These are phyloP conservation scores for Aspergillus spinulosporus DNA, from an alignment of 2,329 filamentous ascomycete species.

Conservation along the genomic window DNA sequence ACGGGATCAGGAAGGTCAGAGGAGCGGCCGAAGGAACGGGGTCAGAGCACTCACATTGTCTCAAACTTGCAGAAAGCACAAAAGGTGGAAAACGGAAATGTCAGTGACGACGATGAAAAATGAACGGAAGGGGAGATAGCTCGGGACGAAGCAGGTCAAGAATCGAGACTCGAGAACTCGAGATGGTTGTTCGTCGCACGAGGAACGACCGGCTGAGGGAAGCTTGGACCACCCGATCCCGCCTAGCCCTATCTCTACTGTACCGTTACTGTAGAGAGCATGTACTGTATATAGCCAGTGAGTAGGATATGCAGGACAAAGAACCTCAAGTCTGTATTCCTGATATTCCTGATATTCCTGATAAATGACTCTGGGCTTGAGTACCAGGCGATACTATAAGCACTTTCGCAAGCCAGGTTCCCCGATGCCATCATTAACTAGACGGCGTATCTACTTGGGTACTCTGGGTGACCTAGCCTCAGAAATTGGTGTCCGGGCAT, in stretches of 20 bases:
- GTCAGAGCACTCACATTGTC: background rate
- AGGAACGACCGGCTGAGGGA: background rate
- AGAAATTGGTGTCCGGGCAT: too few relatives aligned
- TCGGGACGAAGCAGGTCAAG: background rate
- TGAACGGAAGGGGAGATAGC: background rate
- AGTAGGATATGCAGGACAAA: too few relatives aligned
- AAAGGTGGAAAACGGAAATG: background rate
- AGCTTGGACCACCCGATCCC: background rate
- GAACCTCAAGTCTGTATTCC: too few relatives aligned
- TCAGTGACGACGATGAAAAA: background rate
- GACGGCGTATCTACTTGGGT: too few relatives aligned
- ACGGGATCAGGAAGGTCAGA: constrained; percentile 20
- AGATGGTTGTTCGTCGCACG: background rate
- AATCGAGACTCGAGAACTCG: background rate
- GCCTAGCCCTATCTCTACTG: background rate
- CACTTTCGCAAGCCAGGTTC: too few relatives aligned
- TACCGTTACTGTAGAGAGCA: background rate
- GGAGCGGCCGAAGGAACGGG: constrained; percentile 2
- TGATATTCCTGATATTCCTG: too few relatives aligned
- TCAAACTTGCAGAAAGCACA: background rate
- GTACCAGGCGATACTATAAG: too few relatives aligned
- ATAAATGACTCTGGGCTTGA: too few relatives aligned
- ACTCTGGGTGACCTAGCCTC: too few relatives aligned
- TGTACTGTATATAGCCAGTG: background rate
- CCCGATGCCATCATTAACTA: too few relatives aligned